phyloP scores from a whole-genome alignment of 2,329 filamentous ascomycete species.

The Arachnomyces sp. region DNA sequence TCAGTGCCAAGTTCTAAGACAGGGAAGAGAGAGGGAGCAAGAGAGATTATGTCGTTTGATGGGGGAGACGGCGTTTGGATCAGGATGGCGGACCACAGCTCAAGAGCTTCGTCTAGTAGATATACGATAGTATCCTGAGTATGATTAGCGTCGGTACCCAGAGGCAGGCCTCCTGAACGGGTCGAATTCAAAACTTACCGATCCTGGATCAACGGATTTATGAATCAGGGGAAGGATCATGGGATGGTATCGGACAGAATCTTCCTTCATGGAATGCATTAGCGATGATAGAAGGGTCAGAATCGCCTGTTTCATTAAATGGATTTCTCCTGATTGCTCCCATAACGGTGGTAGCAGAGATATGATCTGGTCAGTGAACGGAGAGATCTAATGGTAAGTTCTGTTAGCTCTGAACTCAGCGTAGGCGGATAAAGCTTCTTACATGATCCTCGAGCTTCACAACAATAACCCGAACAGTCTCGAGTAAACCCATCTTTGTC shows the following conservation, averaged over 20 bases:
- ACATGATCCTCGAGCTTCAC: slow-evolving; percentile 69
- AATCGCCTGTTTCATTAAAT: slow-evolving; percentile 89
- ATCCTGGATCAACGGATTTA: slow-evolving; percentile 68
- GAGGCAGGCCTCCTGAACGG: neutral
- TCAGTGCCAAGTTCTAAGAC: slow-evolving; percentile 60
- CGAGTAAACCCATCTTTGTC: slow-evolving; percentile 81
- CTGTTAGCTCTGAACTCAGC: neutral
- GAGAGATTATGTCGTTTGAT: slow-evolving; percentile 51
- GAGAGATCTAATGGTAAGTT: slow-evolving; percentile 40
- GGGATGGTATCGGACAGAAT: slow-evolving; percentile 68
- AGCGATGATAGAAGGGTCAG: slow-evolving; percentile 76
- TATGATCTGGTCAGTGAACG: slow-evolving; percentile 72
- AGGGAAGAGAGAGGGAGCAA: slow-evolving; percentile 56
- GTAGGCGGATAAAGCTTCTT: slow-evolving; percentile 15
- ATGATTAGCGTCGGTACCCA: slow-evolving; percentile 6
- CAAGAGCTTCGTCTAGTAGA: slow-evolving; percentile 82
- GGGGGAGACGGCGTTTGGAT: slow-evolving; percentile 54
- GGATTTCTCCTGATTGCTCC: slow-evolving; percentile 76
- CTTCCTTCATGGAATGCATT: slow-evolving; percentile 73
- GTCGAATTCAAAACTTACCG: slow-evolving; percentile 38
- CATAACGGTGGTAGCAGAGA: slow-evolving; percentile 71
- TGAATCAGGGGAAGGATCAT: slow-evolving; percentile 75
- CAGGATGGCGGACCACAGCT: slow-evolving; percentile 75
- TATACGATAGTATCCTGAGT: slow-evolving; percentile 59
- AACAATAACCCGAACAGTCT: slow-evolving; percentile 74